phyloP scores from a whole-genome alignment of 306 rosid genomes.

The Lathyrus sativus region DNA sequence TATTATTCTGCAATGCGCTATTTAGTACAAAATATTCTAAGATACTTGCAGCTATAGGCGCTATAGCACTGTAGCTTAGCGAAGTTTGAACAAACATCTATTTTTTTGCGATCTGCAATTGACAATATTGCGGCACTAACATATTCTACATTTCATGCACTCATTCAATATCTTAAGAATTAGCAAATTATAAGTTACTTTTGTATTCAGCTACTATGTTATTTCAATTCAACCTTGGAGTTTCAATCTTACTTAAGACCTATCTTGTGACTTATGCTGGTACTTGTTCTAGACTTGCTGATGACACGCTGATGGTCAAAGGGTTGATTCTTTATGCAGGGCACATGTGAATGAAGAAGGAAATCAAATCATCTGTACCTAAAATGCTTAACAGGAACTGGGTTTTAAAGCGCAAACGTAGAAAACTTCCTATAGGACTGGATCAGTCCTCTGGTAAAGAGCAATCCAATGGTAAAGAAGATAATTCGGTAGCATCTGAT shows the following conservation, averaged over 20 bases:
- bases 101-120: background rate
- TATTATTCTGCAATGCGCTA: background rate
- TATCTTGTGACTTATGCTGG: background rate
- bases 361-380: slow-evolving; percentile 62
- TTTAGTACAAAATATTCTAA: background rate
- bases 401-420: slow-evolving; percentile 94
- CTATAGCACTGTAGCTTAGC: background rate
- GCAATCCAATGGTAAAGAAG: slow-evolving; percentile 70
- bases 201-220: background rate
- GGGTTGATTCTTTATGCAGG: slow-evolving; percentile 45
- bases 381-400: slow-evolving; percentile 87
- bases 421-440: slow-evolving; percentile 68
- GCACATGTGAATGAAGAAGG: slow-evolving; percentile 61
- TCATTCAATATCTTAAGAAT: background rate
- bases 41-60: background rate
- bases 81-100: background rate
- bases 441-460: slow-evolving; percentile 63
- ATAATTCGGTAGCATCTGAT: slow-evolving; percentile 56
- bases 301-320: slow-evolving; percentile 39
- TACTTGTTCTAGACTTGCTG: slow-evolving; percentile 3
- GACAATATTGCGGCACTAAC: background rate
- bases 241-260: slow-evolving; percentile 2
- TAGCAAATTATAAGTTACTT: background rate
- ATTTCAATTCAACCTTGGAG: slow-evolving; percentile 7
- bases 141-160: background rate